These are phyloP conservation scores for Paspalum notatum DNA, from an alignment of 176 grass and related monocot species.

Conservation along the genomic window DNA sequence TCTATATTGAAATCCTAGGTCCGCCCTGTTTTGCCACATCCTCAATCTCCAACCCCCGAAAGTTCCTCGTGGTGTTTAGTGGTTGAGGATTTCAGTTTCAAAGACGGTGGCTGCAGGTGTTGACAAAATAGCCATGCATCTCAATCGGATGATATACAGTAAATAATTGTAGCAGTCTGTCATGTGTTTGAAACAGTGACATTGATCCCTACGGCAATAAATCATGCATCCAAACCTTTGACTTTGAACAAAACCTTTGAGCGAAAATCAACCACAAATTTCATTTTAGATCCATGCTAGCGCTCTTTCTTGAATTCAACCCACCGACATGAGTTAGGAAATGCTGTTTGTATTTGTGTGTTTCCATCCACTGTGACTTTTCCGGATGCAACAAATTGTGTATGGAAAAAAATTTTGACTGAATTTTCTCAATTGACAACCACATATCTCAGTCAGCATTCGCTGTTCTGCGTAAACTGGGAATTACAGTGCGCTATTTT, in stretches of 20 bases:
- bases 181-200: not conserved
- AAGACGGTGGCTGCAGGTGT: constrained; percentile 11
- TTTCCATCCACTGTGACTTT: not conserved
- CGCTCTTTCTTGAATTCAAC: not conserved
- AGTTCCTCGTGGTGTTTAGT: too few relatives aligned
- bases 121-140: not conserved
- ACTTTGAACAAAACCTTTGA: not conserved
- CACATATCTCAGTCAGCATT: not conserved
- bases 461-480: not conserved
- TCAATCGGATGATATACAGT: not conserved
- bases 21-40: too few relatives aligned
- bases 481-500: not conserved
- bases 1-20: too few relatives aligned
- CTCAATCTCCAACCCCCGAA: too few relatives aligned
- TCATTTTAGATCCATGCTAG: not conserved
- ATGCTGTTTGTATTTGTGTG: not conserved
- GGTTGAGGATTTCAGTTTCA: not conserved
- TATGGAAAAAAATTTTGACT: not conserved
- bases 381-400: constrained; percentile 14
- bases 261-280: not conserved
- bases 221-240: not conserved
- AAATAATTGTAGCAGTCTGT: too few relatives aligned
- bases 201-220: not conserved
- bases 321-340: not conserved
- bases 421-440: not conserved